Evolutionary conservation across 352 stramenopile species (phyloP), one percentile per base, ranked within the genome.

Genomic region (Globisporangium okanoganense): DNA sequence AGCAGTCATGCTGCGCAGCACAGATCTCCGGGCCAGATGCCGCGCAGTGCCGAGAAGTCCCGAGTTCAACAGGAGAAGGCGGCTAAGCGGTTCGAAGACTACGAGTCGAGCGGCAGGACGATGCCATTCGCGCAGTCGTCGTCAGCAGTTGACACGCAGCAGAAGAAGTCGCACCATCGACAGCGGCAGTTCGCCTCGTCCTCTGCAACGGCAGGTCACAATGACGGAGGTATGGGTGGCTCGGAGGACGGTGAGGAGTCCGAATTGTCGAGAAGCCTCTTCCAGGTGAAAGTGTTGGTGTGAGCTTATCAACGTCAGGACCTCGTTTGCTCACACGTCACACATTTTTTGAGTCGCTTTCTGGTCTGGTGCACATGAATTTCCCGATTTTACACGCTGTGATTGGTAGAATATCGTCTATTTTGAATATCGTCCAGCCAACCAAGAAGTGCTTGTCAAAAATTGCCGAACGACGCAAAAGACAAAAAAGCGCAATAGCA

Each of bases 281-380:
- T 91, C 56, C 74, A 89, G 40, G 82, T 87, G 43, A 72, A 91
- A 68, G 81, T 88, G 41, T 59, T 90, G 2, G 76, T 87, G 33
- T 85, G n/a, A 69, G 62, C 13, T 49, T 20, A 31, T 36, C 13
- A 22, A 24, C 25, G 44, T 7, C 2, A 35, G 7, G 5, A 24
- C 45, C 13, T 47, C 16, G 7, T 31, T 25, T 33, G 29, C 20
- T 63, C 68, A 65, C 70, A 59, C 67, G 67, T 75, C 70, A 53
- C 67, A 71, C 16, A 31, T 65, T 64, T 63, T 14, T 59, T 58
- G 50, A 44, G 9, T 31, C 44, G 13, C n/a, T 31, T 44, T 12
- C 25, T 55, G 48, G 33, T 56, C 41, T 62, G 53, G 44, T 14
- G n/a, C 53, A 66, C 33, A 53, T 36, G 20, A 52, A 2, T 14